Evolutionary conservation across 208 protist genomes (phyloP).

Genomic region (Wallacemonas rigidus): DNA sequence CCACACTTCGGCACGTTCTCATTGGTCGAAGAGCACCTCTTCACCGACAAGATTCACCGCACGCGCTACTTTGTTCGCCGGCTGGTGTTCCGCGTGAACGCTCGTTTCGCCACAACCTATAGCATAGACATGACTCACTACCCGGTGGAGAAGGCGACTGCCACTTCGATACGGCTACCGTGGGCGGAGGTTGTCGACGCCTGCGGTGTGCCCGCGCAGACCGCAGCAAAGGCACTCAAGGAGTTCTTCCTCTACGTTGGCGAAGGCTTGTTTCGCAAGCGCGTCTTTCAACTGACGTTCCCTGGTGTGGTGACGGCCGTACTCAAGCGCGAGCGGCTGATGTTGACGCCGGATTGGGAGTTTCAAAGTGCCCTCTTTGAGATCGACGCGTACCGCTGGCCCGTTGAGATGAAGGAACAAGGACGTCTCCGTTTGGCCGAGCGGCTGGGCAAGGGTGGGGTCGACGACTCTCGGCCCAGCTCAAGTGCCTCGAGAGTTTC

Average conservation of each 20-base stretch:
- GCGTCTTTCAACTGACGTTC: slow-evolving; percentile 66
- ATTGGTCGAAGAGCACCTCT: slow-evolving; percentile 6
- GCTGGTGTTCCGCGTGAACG: slow-evolving; percentile 41
- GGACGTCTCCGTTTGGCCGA: slow-evolving; percentile 34
- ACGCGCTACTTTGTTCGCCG: slow-evolving; percentile 34
- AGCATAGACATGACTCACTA: slow-evolving; percentile 33
- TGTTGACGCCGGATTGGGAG: slow-evolving; percentile 52
- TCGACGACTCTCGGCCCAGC: slow-evolving; percentile 34
- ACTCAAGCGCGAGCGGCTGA: slow-evolving; percentile 60
- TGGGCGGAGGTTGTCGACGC: slow-evolving; percentile 70
- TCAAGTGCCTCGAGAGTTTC: slow-evolving; percentile 24
- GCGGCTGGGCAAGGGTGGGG: slow-evolving; percentile 12
- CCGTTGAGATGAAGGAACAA: slow-evolving; percentile 42
- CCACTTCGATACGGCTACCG: slow-evolving; percentile 32
- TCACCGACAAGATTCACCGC: slow-evolving; percentile 23
- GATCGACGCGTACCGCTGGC: slow-evolving; percentile 77
- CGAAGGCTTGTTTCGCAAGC: slow-evolving; percentile 69
- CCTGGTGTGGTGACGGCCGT: slow-evolving; percentile 63
- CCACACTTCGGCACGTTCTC: slow-evolving; percentile 19
- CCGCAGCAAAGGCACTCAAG: slow-evolving; percentile 56
- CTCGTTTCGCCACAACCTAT: slow-evolving; percentile 36
- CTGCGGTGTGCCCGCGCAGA: slow-evolving; percentile 68
- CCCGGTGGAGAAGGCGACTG: slow-evolving; percentile 28
- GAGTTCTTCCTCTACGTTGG: slow-evolving; percentile 88
- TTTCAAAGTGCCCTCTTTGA: slow-evolving; percentile 66